These are phyloP conservation scores for Fusarium sp. DNA, from an alignment of 2,329 filamentous ascomycete species.

Conservation along the genomic window DNA sequence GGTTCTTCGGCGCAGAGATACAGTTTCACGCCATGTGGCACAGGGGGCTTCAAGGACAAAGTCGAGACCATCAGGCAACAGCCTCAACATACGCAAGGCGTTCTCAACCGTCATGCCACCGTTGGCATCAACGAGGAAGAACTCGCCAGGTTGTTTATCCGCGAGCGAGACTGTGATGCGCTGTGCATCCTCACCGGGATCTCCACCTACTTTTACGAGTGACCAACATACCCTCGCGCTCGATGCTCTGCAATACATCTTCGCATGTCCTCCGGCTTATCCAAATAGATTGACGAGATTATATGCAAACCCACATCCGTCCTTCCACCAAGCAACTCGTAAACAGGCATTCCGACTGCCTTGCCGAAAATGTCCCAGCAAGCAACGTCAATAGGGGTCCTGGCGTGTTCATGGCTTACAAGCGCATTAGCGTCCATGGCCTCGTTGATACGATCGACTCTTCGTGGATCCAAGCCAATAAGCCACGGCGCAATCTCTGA, in stretches of 20 bases:
- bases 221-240: conserved; percentile 24
- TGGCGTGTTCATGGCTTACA: conserved; percentile 28
- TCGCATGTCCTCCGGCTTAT: conserved; percentile 22
- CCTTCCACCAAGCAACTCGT: conserved; percentile 37
- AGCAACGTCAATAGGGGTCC: conserved; percentile 30
- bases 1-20: conserved; percentile 26
- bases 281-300: conserved; percentile 39
- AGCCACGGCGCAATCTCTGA: background rate
- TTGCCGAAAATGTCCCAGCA: conserved; percentile 35
- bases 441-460: conserved; percentile 15
- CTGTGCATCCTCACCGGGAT: conserved; percentile 21
- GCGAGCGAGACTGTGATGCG: conserved; percentile 33
- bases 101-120: no score
- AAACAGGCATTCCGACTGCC: conserved; percentile 35
- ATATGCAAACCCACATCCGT: conserved; percentile 29
- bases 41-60: conserved; percentile 41
- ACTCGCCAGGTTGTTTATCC: conserved; percentile 11
- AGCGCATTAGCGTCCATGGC: conserved; percentile 28
- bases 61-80: conserved; percentile 34
- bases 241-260: no score
- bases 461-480: conserved; percentile 28
- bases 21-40: conserved; percentile 30
- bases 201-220: conserved; percentile 38
- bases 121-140: no score
- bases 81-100: conserved; percentile 31